Evolutionary conservation across 2,329 filamentous ascomycete genomes (phyloP).

Genomic region (Fusarium pseudograminearum): DNA sequence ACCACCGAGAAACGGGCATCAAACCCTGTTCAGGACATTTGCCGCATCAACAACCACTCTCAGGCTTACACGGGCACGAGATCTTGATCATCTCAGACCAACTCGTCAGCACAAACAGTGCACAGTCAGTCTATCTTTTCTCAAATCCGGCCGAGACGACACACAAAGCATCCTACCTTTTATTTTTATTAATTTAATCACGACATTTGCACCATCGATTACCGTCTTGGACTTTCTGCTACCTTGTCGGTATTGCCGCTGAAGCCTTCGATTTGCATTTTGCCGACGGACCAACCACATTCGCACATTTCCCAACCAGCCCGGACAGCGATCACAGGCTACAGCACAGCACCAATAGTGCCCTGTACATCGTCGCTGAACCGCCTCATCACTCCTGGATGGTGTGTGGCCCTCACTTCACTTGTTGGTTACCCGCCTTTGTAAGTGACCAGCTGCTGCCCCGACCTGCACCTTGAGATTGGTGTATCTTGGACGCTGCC

Average conservation of each 20-base stretch:
- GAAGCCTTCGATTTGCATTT: constrained; percentile 27
- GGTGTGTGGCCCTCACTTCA: constrained; percentile 43
- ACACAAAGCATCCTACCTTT: constrained; percentile 13
- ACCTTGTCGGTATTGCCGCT: constrained; percentile 40
- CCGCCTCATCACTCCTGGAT: constrained; percentile 35
- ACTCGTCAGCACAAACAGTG: constrained; percentile 18
- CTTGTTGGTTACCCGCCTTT: constrained; percentile 43
- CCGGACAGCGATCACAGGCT: constrained; percentile 16
- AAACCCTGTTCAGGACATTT: constrained; percentile 12
- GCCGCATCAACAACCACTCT: constrained; percentile 20
- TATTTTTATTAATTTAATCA: constrained; percentile 16
- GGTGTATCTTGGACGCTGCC: constrained; percentile 39
- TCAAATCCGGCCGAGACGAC: constrained; percentile 5
- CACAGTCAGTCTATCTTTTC: constrained; percentile 18
- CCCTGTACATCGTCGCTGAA: constrained; percentile 25
- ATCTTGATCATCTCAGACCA: constrained; percentile 31
- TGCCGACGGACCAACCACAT: constrained; percentile 40
- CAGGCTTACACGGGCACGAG: constrained; percentile 39
- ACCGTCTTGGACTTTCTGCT: constrained; percentile 26
- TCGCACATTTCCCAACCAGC: constrained; percentile 9
- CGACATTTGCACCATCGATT: constrained; percentile 30
- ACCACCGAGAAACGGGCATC: constrained; percentile 24
- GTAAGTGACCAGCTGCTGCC: constrained; percentile 41
- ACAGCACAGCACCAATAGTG: constrained; percentile 10
- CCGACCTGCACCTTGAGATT: constrained; percentile 22